Evolutionary conservation across 169 alveolate species (phyloP).

Genomic region (Eimeria tenella): DNA sequence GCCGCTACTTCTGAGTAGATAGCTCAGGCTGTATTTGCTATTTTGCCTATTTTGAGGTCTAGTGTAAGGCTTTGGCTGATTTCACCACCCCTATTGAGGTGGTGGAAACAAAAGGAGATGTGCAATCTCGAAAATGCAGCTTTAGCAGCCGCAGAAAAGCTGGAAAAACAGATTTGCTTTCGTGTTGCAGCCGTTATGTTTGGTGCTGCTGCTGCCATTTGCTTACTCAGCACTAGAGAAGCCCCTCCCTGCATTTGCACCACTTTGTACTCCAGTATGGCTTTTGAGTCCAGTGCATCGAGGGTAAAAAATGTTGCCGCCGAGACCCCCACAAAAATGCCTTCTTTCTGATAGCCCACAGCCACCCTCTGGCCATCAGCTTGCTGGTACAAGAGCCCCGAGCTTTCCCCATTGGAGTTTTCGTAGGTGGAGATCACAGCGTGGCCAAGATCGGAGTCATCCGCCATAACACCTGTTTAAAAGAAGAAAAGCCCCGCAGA

Average conservation of each 20-base stretch:
- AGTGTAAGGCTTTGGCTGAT: too few species aligned
- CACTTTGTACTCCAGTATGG: constrained; percentile 16
- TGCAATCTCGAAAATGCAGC: too few species aligned
- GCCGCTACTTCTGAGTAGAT: not conserved
- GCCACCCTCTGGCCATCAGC: constrained; percentile 2
- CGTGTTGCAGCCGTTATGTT: not conserved
- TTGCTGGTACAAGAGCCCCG: constrained; percentile 18
- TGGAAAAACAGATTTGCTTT: not conserved
- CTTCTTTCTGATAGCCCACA: constrained; percentile 20
- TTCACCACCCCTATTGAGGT: too few species aligned
- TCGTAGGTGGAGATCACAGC: constrained; percentile 46
- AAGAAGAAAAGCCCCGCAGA: not conserved
- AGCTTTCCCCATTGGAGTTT: not conserved
- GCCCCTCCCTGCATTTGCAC: constrained; percentile 10
- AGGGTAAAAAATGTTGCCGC: not conserved
- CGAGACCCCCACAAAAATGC: not conserved
- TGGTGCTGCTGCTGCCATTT: too few species aligned
- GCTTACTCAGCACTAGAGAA: constrained; percentile 40
- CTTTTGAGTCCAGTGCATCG: not conserved
- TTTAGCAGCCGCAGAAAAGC: too few species aligned
- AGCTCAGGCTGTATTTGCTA: too few species aligned
- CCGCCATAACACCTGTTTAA: constrained; percentile 45
- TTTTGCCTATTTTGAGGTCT: too few species aligned
- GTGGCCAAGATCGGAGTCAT: constrained; percentile 29
- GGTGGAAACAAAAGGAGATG: too few species aligned